A percentile compares a stretch with the other conserved stretches of the same genome.
These are phyloP conservation scores for Colletotrichum sojae DNA, from an alignment of 2,329 filamentous ascomycete species.

Conservation along the genomic window DNA sequence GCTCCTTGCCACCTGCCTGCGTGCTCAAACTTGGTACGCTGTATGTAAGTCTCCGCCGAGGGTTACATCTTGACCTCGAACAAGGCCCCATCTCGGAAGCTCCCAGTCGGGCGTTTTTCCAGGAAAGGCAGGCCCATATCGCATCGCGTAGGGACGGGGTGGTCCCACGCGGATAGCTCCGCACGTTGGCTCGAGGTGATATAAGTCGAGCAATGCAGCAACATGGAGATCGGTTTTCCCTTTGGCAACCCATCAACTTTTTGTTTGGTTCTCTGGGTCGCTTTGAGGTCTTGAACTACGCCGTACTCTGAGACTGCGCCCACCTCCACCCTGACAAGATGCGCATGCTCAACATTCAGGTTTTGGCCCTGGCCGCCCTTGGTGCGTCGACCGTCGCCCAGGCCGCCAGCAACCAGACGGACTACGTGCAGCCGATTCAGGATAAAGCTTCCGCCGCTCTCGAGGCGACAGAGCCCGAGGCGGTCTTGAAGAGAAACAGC, in stretches of 20 bases:
- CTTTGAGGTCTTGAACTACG: too few relatives aligned
- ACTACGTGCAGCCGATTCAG: constrained; percentile 5
- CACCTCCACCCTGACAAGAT: background rate
- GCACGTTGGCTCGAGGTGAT: too few relatives aligned
- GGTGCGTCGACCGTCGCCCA: background rate
- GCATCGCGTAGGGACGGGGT: too few relatives aligned
- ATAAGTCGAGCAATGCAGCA: too few relatives aligned
- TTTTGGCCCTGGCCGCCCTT: background rate
- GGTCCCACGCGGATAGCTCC: too few relatives aligned
- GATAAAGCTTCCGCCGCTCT: background rate
- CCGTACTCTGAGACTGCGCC: background rate
- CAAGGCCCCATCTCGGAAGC: too few relatives aligned
- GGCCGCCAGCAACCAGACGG: background rate
- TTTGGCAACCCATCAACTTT: too few relatives aligned
- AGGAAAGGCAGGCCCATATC: background rate
- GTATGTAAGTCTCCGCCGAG: background rate
- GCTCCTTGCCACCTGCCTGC: background rate
- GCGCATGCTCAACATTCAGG: background rate
- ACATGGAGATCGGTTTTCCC: too few relatives aligned
- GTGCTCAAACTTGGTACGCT: background rate
- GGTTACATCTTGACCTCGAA: background rate
- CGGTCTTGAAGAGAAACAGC: constrained; percentile 4
- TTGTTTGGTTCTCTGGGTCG: too few relatives aligned
- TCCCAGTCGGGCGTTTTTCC: background rate
- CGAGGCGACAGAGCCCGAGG: background rate